These are phyloP conservation scores for Beauveria australis DNA, from an alignment of 2,329 filamentous ascomycete genomes.

Conservation along the genomic window DNA sequence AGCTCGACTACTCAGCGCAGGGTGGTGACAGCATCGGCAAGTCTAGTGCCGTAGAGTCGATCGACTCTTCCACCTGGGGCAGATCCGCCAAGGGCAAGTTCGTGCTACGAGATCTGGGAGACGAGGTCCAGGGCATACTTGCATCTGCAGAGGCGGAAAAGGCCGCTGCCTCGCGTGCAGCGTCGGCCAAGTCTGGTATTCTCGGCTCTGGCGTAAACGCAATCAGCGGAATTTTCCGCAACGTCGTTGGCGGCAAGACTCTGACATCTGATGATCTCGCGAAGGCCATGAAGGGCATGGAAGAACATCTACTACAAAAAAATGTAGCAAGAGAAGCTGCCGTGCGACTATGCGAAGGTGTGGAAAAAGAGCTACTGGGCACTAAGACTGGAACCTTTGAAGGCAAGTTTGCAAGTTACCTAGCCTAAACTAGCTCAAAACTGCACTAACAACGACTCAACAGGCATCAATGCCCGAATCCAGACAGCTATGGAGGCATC, in stretches of 20 bases:
- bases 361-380: constrained; percentile 81
- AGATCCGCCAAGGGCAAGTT: constrained; percentile 85
- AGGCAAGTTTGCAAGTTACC: constrained; percentile 41
- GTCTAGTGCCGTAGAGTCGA: constrained; percentile 58
- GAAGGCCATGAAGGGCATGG: constrained; percentile 91
- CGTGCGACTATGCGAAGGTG: constrained; percentile 80
- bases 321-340: constrained; percentile 95
- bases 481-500: constrained; percentile 85
- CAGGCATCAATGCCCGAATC: constrained; percentile 70
- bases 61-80: constrained; percentile 77
- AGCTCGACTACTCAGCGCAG: constrained; percentile 81
- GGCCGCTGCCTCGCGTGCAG: constrained; percentile 36
- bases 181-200: constrained; percentile 49
- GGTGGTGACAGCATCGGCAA: constrained; percentile 38
- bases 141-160: constrained; percentile 66
- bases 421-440: not conserved
- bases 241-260: constrained; percentile 89
- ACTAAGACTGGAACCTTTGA: constrained; percentile 91
- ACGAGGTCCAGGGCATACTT: constrained; percentile 86
- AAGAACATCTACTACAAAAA: constrained; percentile 88
- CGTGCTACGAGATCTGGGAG: constrained; percentile 83
- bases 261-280: constrained; percentile 82
- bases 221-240: constrained; percentile 83
- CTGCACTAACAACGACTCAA: not conserved
- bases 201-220: constrained; percentile 74